Conservation (phyloP, 2,329 filamentous ascomycete species). For the Neophaeococcomyces aloes region DNA sequence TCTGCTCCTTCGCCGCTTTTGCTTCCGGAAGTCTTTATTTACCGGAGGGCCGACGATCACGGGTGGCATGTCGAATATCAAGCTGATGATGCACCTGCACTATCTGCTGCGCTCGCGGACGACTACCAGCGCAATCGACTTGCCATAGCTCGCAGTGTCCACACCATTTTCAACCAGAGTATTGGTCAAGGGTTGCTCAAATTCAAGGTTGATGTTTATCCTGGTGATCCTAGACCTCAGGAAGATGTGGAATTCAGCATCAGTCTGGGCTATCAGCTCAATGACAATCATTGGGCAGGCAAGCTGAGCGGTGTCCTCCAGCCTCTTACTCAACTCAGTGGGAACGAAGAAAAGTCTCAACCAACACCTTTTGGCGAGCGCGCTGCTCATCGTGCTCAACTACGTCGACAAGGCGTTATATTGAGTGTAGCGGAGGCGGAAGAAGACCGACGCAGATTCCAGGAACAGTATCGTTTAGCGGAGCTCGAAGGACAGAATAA, state of each 20-base stretch:
- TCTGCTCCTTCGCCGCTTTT: no score
- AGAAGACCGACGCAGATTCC: no score
- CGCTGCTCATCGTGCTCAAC: background rate
- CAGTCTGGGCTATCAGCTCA: background rate
- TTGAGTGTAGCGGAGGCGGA: no score
- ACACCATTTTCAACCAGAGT: background rate
- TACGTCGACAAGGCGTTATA: background rate
- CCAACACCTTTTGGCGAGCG: background rate
- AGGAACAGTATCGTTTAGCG: no score
- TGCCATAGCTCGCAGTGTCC: background rate
- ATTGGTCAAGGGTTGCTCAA: background rate
- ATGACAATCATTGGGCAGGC: background rate
- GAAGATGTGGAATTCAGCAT: background rate
- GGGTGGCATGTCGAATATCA: background rate
- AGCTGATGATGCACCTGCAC: background rate
- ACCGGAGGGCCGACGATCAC: background rate
- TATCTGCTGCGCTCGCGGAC: background rate
- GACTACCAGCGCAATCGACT: no score
- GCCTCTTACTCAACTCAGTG: background rate
- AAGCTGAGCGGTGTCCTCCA: background rate
- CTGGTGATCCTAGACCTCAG: background rate
- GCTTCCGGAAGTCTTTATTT: constrained; percentile 1
- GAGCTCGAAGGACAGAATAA: no score
- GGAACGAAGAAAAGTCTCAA: background rate
- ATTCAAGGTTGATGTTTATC: background rate